These are phyloP conservation scores for Chlorophyllum brunneum DNA, from an alignment of 768 basidiomycete species.

Conservation along the genomic window DNA sequence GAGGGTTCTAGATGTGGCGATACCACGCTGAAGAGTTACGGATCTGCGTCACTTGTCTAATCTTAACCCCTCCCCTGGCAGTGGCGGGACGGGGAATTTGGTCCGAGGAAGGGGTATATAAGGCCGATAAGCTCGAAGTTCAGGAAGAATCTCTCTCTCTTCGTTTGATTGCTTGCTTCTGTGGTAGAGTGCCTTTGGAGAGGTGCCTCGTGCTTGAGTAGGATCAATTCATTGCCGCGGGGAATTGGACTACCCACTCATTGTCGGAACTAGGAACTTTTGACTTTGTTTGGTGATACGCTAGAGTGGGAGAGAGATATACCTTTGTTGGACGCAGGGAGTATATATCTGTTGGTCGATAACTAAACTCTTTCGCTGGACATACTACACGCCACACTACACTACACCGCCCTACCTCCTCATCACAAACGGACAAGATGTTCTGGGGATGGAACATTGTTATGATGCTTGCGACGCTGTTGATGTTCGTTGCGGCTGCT, in stretches of 20 bases:
- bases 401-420: neutral
- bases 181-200: neutral
- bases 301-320: neutral
- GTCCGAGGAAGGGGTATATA: constrained; percentile 4
- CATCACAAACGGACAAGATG: constrained; percentile 1
- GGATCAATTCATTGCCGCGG: constrained; percentile 8
- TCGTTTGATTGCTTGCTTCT: neutral
- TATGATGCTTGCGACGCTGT: constrained; percentile 5
- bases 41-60: no score
- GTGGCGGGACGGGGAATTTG: neutral
- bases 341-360: neutral
- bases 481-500: constrained; percentile 7
- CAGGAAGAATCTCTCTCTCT: neutral
- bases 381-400: neutral
- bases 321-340: neutral
- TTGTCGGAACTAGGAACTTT: neutral
- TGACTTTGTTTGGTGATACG: neutral
- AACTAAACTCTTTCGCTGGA: neutral
- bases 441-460: constrained; percentile 10
- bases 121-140: constrained; percentile 4
- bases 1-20: no score
- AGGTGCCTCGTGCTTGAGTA: neutral
- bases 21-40: no score
- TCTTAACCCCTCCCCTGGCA: neutral
- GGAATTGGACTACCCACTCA: neutral